These are phyloP conservation scores for Penstemon barbatus DNA, from an alignment of 257 asterid species.

Conservation along the genomic window DNA sequence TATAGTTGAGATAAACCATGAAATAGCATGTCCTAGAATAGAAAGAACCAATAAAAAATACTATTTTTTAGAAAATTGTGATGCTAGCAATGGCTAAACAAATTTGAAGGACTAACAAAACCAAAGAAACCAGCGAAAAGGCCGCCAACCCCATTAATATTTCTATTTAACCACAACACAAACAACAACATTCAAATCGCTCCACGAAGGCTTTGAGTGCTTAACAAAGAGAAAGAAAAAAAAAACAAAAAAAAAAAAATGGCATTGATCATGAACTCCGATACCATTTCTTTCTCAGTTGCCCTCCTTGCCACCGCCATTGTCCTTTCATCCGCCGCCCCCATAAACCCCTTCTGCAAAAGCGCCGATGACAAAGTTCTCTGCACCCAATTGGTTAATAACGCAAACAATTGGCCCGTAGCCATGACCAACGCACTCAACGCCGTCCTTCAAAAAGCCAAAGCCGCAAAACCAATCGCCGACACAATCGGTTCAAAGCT, in stretches of 20 bases:
- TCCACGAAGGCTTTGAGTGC: neutral
- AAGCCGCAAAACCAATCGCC: neutral
- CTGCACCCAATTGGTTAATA: constrained; percentile 1
- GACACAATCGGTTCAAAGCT: neutral
- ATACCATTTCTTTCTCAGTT: constrained; percentile 1
- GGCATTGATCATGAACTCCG: constrained; percentile 13
- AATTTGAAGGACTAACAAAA: neutral
- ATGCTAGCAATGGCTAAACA: neutral
- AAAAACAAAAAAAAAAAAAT: neutral
- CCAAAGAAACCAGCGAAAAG: neutral
- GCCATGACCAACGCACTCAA: constrained; percentile 20
- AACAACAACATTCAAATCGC: neutral
- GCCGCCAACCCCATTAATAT: neutral
- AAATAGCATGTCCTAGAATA: too few species aligned
- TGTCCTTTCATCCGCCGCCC: neutral
- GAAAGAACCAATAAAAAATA: too few species aligned
- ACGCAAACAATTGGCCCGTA: constrained; percentile 1
- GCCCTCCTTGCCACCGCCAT: neutral
- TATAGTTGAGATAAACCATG: too few species aligned
- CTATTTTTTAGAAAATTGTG: neutral
- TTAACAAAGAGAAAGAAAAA: neutral
- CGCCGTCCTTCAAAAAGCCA: constrained; percentile 2
- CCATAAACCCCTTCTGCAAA: neutral
- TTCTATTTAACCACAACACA: neutral
- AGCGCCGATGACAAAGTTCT: constrained; percentile 7